A percentile compares a stretch with the other conserved stretches of the same genome.
Conservation (phyloP, 352 stramenopile genomes). For the Plasmopara viticola region DNA sequence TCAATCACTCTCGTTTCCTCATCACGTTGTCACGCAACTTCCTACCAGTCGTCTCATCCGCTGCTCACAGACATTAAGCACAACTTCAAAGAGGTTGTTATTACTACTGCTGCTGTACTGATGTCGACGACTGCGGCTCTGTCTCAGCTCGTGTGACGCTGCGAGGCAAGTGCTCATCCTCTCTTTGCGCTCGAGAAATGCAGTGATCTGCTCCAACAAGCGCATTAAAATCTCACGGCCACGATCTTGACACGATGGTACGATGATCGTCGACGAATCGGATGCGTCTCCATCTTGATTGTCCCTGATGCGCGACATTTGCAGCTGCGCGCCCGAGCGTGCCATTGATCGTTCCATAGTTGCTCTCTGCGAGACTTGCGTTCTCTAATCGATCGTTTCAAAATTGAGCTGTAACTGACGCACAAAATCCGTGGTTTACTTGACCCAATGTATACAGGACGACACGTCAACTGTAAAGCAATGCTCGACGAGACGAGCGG, state of each 20-base stretch:
- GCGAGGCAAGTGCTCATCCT: constrained; percentile 26
- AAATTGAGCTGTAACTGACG: constrained; percentile 8
- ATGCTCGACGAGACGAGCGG: neutral
- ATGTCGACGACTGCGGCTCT: constrained; percentile 16
- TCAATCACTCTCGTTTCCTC: neutral
- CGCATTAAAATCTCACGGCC: constrained; percentile 34
- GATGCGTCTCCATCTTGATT: constrained; percentile 15
- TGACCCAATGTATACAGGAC: no score
- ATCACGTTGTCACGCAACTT: neutral
- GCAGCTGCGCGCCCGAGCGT: constrained; percentile 13
- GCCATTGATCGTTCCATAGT: constrained; percentile 19
- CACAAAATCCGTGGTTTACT: neutral
- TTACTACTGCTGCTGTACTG: constrained; percentile 14
- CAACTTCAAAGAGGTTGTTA: constrained; percentile 38
- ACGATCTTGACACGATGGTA: constrained; percentile 12
- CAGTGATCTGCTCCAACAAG: constrained; percentile 43
- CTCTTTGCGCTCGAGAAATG: constrained; percentile 51
- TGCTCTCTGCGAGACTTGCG: neutral
- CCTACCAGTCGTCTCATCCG: constrained; percentile 35
- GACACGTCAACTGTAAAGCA: neutral
- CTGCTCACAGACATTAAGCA: constrained; percentile 49
- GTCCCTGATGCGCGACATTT: constrained; percentile 8
- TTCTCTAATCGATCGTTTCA: constrained; percentile 12
- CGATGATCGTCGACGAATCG: neutral
- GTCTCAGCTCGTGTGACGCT: constrained; percentile 23